Evolutionary conservation across 148 eudicot genomes (phyloP).

Genomic region (Camellia sinensis): DNA sequence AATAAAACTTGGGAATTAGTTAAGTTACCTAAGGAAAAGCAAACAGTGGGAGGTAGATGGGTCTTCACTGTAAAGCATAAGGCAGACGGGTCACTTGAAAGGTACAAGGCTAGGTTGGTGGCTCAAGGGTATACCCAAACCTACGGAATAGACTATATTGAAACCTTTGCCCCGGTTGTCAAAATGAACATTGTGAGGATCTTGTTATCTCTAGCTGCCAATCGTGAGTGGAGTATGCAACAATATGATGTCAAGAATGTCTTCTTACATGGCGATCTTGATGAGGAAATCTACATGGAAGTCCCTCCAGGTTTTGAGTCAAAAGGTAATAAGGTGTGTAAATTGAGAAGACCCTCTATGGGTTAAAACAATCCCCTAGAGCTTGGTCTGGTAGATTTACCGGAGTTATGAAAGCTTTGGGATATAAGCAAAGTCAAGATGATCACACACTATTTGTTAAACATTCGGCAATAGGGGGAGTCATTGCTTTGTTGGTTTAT

Average conservation of each 20-base stretch:
- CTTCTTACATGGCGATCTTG: too few species aligned
- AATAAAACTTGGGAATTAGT: background rate
- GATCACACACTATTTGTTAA: too few species aligned
- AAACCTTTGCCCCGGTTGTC: background rate
- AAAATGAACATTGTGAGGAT: background rate
- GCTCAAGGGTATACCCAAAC: background rate
- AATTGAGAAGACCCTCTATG: too few species aligned
- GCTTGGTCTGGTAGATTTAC: background rate
- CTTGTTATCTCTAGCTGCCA: background rate
- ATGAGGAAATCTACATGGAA: too few species aligned
- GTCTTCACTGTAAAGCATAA: background rate
- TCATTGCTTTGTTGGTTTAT: too few species aligned
- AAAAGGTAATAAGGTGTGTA: too few species aligned
- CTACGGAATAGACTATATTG: background rate
- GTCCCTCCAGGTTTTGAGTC: too few species aligned
- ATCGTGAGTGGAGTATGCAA: background rate
- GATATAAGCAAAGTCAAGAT: too few species aligned
- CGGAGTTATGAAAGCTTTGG: too few species aligned
- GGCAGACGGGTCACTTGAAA: background rate
- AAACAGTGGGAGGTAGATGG: background rate
- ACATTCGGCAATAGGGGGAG: too few species aligned
- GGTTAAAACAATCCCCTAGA: too few species aligned
- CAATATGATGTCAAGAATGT: background rate
- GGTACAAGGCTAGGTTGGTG: slow-evolving; percentile 1
- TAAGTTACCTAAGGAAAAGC: background rate